Percentiles rank a stretch among this genome's conserved stretches.
These are phyloP conservation scores for Pythium scleroteichum DNA, from an alignment of 352 stramenopile genomes.

Conservation along the genomic window DNA sequence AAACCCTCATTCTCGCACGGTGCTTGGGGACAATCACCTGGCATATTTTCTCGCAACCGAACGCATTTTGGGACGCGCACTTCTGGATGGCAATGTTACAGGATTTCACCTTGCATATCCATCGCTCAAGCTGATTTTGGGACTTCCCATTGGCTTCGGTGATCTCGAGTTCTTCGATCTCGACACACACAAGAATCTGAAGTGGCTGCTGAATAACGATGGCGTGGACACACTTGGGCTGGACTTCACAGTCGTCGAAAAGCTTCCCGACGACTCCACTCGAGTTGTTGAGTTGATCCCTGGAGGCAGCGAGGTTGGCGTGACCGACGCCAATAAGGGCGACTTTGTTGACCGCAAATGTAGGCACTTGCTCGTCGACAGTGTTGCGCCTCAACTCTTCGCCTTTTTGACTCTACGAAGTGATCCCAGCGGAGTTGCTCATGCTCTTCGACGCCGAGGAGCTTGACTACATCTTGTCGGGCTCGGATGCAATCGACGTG, in stretches of 20 bases:
- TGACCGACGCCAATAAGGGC: conserved; percentile 95
- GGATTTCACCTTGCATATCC: conserved; percentile 93
- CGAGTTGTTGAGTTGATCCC: conserved; percentile 60
- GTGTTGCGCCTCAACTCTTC: conserved; percentile 86
- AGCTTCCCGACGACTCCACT: conserved; percentile 23
- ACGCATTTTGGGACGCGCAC: conserved; percentile 53
- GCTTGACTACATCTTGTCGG: conserved; percentile 91
- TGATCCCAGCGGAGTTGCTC: conserved; percentile 88
- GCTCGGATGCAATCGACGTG: conserved; percentile 89
- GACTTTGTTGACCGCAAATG: conserved; percentile 93
- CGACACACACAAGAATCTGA: conserved; percentile 56
- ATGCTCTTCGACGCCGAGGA: conserved; percentile 95
- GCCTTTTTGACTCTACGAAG: conserved; percentile 95
- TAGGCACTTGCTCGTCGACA: conserved; percentile 92
- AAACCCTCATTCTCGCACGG: conserved; percentile 56
- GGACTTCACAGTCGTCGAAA: conserved; percentile 60
- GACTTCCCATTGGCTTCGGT: conserved; percentile 92
- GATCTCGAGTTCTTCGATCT: conserved; percentile 90
- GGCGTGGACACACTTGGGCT: conserved; percentile 52
- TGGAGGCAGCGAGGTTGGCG: conserved; percentile 65
- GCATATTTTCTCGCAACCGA: conserved; percentile 59
- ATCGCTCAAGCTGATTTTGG: conserved; percentile 97
- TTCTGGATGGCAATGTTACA: conserved; percentile 93
- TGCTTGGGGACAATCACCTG: conserved; percentile 70
- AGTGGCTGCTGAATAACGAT: conserved; percentile 65